These are phyloP conservation scores for Ziziphus jujuba DNA, from an alignment of 306 rosid genomes.

Conservation along the genomic window DNA sequence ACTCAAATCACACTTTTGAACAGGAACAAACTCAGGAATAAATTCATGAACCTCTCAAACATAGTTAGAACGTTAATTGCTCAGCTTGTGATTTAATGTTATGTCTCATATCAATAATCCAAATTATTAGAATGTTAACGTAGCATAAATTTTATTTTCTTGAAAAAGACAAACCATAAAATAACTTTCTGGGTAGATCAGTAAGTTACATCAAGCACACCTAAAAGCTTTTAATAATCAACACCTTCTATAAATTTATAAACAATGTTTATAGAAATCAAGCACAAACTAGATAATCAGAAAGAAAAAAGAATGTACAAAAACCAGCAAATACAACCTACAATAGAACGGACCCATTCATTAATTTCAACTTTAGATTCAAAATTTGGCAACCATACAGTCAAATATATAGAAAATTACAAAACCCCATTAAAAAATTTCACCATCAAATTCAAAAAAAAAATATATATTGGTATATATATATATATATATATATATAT, in stretches of 20 bases:
- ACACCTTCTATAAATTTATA: not conserved
- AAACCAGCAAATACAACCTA: not conserved
- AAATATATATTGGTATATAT: too few species aligned
- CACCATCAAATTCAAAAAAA: not conserved
- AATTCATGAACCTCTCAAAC: not conserved
- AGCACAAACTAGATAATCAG: not conserved
- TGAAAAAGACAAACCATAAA: not conserved
- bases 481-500: not conserved
- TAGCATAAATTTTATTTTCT: not conserved
- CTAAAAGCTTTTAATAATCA: not conserved
- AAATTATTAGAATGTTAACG: too few species aligned
- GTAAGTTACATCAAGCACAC: not conserved
- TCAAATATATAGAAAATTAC: not conserved
- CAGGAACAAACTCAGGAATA: not conserved
- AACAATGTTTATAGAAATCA: conserved; percentile 5
- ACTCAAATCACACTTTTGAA: not conserved
- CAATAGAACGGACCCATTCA: not conserved
- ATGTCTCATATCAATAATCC: too few species aligned
- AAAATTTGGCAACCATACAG: not conserved
- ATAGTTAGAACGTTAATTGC: not conserved
- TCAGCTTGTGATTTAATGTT: too few species aligned
- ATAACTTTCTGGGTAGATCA: not conserved
- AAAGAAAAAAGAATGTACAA: not conserved
- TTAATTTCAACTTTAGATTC: conserved; percentile 2
- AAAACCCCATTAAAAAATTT: not conserved